Evolutionary conservation across 1,284 basidiomycete genomes (phyloP).

Genomic region (Macrocystidia cucumis): DNA sequence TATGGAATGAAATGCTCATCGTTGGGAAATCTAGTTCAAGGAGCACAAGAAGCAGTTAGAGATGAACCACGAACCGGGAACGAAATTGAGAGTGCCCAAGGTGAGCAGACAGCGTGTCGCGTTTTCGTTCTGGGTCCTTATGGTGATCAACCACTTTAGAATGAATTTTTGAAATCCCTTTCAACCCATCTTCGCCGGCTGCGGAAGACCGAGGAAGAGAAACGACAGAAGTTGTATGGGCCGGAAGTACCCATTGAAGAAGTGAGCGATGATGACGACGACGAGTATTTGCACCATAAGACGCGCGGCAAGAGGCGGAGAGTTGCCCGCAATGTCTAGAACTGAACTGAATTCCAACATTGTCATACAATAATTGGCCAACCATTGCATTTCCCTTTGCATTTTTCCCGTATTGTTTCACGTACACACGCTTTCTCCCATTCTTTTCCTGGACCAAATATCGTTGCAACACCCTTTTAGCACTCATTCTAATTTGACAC

Average conservation of each 20-base stretch:
- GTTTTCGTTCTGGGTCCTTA: slow-evolving; percentile 3
- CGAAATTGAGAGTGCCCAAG: slow-evolving; percentile 46
- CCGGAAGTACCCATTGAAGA: slow-evolving; percentile 12
- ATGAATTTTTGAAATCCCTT: slow-evolving; percentile 58
- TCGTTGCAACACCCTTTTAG: too few species aligned
- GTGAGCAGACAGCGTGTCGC: slow-evolving; percentile 23
- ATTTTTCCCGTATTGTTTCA: too few species aligned
- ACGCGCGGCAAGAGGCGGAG: slow-evolving; percentile 23
- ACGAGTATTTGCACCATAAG: slow-evolving; percentile 24
- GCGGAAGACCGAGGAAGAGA: slow-evolving; percentile 47
- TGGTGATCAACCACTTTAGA: slow-evolving; percentile 28
- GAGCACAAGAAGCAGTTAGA: slow-evolving; percentile 53
- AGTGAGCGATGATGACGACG: slow-evolving; percentile 21
- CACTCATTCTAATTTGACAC: too few species aligned
- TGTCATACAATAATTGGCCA: too few species aligned
- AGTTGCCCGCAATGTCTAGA: slow-evolving; percentile 8
- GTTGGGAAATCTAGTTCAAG: too few species aligned
- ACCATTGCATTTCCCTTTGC: too few species aligned
- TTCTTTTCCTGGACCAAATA: too few species aligned
- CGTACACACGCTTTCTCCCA: too few species aligned
- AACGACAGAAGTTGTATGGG: slow-evolving; percentile 24
- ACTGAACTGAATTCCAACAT: too few species aligned
- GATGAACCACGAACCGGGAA: slow-evolving; percentile 29
- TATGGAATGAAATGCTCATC: too few species aligned
- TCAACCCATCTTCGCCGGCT: slow-evolving; percentile 45